A percentile compares a stretch with the other conserved stretches of the same genome.
phyloP scores from a whole-genome alignment of 208 protist species.

The Novymonas esmeraldas region DNA sequence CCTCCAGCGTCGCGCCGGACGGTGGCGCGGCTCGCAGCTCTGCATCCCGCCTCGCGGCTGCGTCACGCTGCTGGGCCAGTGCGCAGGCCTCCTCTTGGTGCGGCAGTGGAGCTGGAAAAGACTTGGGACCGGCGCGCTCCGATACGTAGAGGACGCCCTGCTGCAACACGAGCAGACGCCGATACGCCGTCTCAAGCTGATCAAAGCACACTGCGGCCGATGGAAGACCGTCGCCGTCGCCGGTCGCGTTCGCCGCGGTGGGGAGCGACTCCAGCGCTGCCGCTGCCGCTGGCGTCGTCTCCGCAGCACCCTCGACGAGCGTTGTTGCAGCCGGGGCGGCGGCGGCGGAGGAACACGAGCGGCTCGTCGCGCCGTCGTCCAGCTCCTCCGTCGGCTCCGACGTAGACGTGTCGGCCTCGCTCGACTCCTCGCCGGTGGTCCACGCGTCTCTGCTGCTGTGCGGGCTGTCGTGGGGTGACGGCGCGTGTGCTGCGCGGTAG shows the following conservation, averaged over 20 bases:
- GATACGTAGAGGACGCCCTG: slow-evolving; percentile 22
- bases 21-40: slow-evolving; percentile 37
- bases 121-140: slow-evolving; percentile 15
- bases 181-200: slow-evolving; percentile 34
- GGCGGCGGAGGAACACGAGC: neutral
- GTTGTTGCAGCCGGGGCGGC: neutral
- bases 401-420: slow-evolving; percentile 13
- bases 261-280: neutral
- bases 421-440: slow-evolving; percentile 4
- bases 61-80: slow-evolving; percentile 45
- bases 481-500: slow-evolving; percentile 7
- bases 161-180: slow-evolving; percentile 26
- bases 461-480: slow-evolving; percentile 13
- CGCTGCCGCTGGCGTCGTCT: neutral
- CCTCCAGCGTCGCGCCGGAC: slow-evolving; percentile 31
- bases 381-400: slow-evolving; percentile 15
- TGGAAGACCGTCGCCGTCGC: neutral
- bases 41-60: slow-evolving; percentile 37
- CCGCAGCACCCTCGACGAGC: neutral
- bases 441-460: slow-evolving; percentile 10
- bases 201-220: slow-evolving; percentile 27
- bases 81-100: slow-evolving; percentile 30
- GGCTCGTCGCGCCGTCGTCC: slow-evolving; percentile 1
- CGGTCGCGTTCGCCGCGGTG: neutral
- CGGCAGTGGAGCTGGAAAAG: slow-evolving; percentile 46